A percentile compares a stretch with the other conserved stretches of the same genome.
phyloP scores from a whole-genome alignment of 441 rosid species.

The Pelargonium exstipulatum region DNA sequence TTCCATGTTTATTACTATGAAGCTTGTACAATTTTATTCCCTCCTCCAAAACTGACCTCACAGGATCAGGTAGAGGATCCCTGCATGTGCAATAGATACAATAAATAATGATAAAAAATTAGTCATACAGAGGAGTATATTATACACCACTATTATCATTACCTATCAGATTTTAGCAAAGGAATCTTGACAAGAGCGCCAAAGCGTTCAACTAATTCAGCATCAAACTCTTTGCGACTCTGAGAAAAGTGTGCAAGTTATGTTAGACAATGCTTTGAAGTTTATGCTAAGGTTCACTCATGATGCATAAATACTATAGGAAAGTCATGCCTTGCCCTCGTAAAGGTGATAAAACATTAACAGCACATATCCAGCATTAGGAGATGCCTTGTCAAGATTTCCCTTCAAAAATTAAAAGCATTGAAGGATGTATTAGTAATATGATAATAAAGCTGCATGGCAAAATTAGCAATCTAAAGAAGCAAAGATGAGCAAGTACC shows the following conservation, averaged over 20 bases:
- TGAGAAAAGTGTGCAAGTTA: constrained; percentile 28
- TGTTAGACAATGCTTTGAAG: constrained; percentile 10
- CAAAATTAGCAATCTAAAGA: constrained; percentile 7
- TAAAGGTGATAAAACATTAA: constrained; percentile 93
- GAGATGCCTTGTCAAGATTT: constrained; percentile 79
- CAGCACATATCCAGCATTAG: constrained; percentile 89
- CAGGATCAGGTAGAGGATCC: constrained; percentile 67
- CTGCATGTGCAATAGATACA: constrained; percentile 36
- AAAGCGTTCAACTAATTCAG: constrained; percentile 81
- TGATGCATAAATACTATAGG: constrained; percentile 7
- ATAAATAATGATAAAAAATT: not conserved
- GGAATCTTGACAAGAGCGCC: constrained; percentile 91
- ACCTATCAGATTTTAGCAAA: constrained; percentile 78
- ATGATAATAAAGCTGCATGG: constrained; percentile 11
- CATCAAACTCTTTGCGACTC: constrained; percentile 78
- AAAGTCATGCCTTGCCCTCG: constrained; percentile 70
- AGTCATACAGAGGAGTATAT: not conserved
- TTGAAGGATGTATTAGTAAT: constrained; percentile 17
- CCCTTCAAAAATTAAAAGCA: constrained; percentile 50
- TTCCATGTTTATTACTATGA: constrained; percentile 70
- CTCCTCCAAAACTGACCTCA: constrained; percentile 64
- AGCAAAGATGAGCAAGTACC: constrained; percentile 36
- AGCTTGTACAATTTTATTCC: constrained; percentile 70
- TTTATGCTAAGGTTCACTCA: not conserved
- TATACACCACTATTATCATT: constrained; percentile 15